phyloP scores from a whole-genome alignment of 108 stramenopile genomes.

The Mediolabrus comicus region DNA sequence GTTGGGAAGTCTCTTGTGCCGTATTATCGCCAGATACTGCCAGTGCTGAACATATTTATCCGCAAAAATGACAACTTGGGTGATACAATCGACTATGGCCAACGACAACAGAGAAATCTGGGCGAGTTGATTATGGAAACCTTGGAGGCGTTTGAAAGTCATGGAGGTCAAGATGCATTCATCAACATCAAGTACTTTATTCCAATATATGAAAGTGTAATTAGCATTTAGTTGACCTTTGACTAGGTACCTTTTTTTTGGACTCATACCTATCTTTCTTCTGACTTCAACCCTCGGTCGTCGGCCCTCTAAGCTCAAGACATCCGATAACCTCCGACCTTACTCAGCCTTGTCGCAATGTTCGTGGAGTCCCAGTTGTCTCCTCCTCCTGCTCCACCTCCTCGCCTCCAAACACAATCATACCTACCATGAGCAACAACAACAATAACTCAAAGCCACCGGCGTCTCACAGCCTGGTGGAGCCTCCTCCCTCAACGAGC shows the following conservation, averaged over 20 bases:
- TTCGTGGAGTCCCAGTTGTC: too few relatives aligned
- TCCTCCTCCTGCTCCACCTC: too few relatives aligned
- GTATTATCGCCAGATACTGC: slow-evolving; percentile 89
- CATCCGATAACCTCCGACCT: too few relatives aligned
- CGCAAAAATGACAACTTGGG: slow-evolving; percentile 79
- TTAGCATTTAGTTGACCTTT: neutral
- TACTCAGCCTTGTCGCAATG: too few relatives aligned
- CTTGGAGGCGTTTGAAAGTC: slow-evolving; percentile 77
- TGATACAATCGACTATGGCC: slow-evolving; percentile 84
- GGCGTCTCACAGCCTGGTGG: neutral
- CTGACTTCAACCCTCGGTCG: too few relatives aligned
- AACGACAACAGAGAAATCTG: slow-evolving; percentile 74
- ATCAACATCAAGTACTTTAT: slow-evolving; percentile 88
- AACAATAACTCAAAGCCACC: neutral
- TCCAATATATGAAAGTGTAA: slow-evolving; percentile 62
- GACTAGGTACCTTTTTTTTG: too few relatives aligned
- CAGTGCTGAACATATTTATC: slow-evolving; percentile 83
- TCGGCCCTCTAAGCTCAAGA: too few relatives aligned
- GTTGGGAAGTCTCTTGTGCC: slow-evolving; percentile 89
- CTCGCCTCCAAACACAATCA: too few relatives aligned
- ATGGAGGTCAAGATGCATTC: slow-evolving; percentile 87
- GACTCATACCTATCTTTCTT: too few relatives aligned
- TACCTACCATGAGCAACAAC: too few relatives aligned
- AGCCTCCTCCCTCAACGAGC: too few relatives aligned
- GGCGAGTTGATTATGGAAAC: slow-evolving; percentile 84